Evolutionary conservation across 208 protist species (phyloP).

Genomic region (Herpetomonas tarakana): DNA sequence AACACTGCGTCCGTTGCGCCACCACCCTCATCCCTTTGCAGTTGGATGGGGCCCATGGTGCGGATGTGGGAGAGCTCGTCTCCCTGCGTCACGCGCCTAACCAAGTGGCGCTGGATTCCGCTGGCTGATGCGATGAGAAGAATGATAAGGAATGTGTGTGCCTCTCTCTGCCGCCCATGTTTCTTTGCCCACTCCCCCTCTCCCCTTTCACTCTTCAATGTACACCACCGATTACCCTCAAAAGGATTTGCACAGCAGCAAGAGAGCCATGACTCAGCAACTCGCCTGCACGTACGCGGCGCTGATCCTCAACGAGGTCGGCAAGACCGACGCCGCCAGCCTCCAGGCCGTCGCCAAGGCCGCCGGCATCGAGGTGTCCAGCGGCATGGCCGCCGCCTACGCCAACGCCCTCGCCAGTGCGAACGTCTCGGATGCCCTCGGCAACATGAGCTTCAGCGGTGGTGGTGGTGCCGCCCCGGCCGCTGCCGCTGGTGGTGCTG

Average conservation of each 20-base stretch:
- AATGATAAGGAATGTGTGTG: no score
- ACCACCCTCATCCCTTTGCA: not conserved
- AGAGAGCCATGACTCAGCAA: conserved; percentile 49
- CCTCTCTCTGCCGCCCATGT: not conserved
- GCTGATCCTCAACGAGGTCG: conserved; percentile 92
- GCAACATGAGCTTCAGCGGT: conserved; percentile 71
- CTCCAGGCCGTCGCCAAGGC: conserved; percentile 72
- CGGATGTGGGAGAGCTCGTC: not conserved
- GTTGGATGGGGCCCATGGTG: not conserved
- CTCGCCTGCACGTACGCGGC: conserved; percentile 95
- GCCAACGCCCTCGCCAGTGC: conserved; percentile 48
- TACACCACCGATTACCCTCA: conserved; percentile 1
- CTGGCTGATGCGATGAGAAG: no score
- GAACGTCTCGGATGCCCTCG: conserved; percentile 57
- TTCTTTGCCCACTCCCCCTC: not conserved
- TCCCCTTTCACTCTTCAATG: conserved; percentile 1
- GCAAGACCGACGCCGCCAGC: conserved; percentile 69
- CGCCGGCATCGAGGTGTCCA: conserved; percentile 70
- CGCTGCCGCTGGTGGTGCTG: conserved; percentile 36
- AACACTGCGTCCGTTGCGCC: not conserved
- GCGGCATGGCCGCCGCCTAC: conserved; percentile 72
- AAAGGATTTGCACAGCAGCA: not conserved
- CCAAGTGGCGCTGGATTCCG: no score
- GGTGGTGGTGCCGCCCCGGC: conserved; percentile 36
- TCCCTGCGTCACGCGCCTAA: not conserved